phyloP scores from a whole-genome alignment of 2,329 filamentous ascomycete genomes.

The Colletotrichum trifolii region DNA sequence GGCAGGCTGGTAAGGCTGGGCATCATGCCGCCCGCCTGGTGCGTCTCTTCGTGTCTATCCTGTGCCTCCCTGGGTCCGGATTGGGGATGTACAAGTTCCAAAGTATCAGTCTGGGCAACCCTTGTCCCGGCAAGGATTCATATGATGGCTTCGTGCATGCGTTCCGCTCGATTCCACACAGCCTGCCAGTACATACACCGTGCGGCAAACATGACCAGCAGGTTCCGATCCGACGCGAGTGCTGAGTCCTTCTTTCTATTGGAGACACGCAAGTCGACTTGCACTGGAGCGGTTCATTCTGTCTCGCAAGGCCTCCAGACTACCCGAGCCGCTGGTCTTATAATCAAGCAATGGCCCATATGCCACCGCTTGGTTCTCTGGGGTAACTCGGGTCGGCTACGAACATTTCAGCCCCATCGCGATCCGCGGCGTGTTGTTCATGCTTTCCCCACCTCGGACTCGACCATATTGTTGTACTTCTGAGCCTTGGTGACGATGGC shows the following conservation, averaged over 20 bases:
- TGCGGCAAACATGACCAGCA: background rate
- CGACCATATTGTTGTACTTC: background rate
- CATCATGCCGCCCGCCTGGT: background rate
- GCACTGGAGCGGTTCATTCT: background rate
- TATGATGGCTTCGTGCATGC: conserved; percentile 23
- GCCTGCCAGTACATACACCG: background rate
- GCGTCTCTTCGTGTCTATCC: background rate
- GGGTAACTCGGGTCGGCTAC: too few relatives aligned
- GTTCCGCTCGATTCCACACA: background rate
- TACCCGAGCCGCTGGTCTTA: too few relatives aligned
- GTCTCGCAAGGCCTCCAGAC: background rate
- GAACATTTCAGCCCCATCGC: conserved; percentile 10
- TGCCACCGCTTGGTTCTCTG: too few relatives aligned
- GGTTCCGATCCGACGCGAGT: background rate
- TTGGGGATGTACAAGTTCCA: conserved; percentile 12
- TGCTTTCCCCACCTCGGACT: too few relatives aligned
- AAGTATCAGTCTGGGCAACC: conserved; percentile 8
- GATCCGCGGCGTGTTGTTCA: too few relatives aligned
- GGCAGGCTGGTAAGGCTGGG: background rate
- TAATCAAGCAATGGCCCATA: too few relatives aligned
- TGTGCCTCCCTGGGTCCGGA: conserved; percentile 4
- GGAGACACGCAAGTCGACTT: background rate
- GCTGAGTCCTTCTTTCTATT: background rate
- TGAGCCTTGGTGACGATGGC: background rate
- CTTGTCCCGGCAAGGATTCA: conserved; percentile 13